Base-by-base conservation (phyloP, 441 rosid species). In the Melianthus villosus region DNA sequence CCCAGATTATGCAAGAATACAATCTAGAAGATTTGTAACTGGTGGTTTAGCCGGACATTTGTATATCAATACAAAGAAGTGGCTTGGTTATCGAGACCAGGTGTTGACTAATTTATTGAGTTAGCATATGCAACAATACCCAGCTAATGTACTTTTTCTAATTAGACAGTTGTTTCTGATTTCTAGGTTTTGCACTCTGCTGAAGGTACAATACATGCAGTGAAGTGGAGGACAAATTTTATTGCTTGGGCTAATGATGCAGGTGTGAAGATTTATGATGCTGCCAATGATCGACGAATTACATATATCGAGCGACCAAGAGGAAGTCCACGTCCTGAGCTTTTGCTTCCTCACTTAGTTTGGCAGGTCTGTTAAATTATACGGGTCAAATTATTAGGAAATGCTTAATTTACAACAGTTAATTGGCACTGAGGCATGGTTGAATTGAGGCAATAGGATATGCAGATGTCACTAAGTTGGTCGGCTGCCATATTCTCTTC, bases 211-310 rank as follows among this genome's bases (percentile, higher is more conserved):
- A 69, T 85, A 53, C 99, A 85, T 65, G 71, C 82, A 19, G 76
- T 85, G 46, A 79, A 72, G 65, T 85, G 99, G 99, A 79, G 93
- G 57, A 56, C 70, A 25, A 82, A 69, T 69, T 93, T 91, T 48
- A 69, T 91, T 44, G 99, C 99, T 35, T 91, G 94, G 94, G 96
- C 94, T 59, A 91, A 82, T 72, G 99, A 91, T 71, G 65, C 70
- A 19, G 99, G 99, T n/a, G 82, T 91, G 22, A 91, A 91, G 51
- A 91, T 91, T 59, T 91, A 82, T 62, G 96, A 91, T 71, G 73
- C 87, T 48, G 75, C 81, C 43, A 77, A 75, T 56, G 82, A 77
- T 69, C 85, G 73, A 60, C 86, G 93, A 13, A 68, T 91, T 55
- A 91, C 99, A 38, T 91, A 72, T 65, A 91, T 91, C 58, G 96